Base-by-base conservation (phyloP, 345 rosid genomes). In the Theobroma cacao region DNA sequence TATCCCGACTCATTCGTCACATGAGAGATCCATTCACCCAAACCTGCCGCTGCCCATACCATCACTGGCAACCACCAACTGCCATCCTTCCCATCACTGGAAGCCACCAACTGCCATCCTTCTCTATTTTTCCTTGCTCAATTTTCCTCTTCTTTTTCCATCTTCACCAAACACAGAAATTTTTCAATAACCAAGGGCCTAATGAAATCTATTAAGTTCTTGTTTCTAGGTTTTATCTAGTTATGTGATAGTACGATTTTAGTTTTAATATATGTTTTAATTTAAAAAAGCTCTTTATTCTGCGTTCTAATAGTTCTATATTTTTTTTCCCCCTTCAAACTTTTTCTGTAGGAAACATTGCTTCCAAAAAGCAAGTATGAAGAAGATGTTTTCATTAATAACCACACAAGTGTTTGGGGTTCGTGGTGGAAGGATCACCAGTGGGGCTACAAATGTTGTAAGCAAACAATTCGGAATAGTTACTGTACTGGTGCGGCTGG, bases 381-480 rank as follows among this genome's bases (percentile, higher is more conserved):
- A 55, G 94, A 89, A 82, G 89, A 90, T 79, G 75, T 84, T 58
- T 82, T 79, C 75, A 74, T 83, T 38, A 90, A 88, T 59, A 90
- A 91, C 80, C 98, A 94, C 79, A 89, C 93, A 5, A 86, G 83
- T 58, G 98, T 93, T 20, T 94, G 92, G 91, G 98, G 95, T n/a
- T 94, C 98, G 12, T 93, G 97, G 98, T 93, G 94, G 95, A 93
- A 85, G 77, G 98, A 90, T 82, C 90, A 91, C 38, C 97, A 88
- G 22, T 93, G 98, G 97, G 93, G 98, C 14, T 91, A 93, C 53
- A 91, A 83, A 77, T 94, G 98, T 75, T 94, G 98, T 55, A 86
- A 86, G 81, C 98, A 94, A 78, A 87, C 86, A 5, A 82, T 91
- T 26, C 79, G 90, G 48, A 95, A 93, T 78, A 90, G 97, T 79